Base-by-base conservation (phyloP, 805 yeast genomes). In the Ogataea glucozyma region DNA sequence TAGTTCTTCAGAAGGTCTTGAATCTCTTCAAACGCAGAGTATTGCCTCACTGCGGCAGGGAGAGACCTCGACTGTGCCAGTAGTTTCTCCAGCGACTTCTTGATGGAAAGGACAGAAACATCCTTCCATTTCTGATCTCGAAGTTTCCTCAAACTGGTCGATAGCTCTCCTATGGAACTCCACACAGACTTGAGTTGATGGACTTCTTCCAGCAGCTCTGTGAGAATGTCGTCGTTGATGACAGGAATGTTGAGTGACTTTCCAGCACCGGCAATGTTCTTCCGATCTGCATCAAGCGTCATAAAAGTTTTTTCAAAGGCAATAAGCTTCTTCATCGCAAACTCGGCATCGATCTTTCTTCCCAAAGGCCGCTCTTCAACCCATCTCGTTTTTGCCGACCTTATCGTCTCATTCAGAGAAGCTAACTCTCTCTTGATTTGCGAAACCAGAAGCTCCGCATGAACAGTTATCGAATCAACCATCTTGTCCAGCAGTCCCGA, bases 1-100 rank as follows among this genome's bases (percentile, higher is more conserved):
- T 71, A 53, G 2, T 59, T 58, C 35, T 75, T 75, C 7, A 85
- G 58, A 1, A 51, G 47, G 7, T 57, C 58, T 48, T 79, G 80
- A n/a, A 83, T 67, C 14, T 73, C 72, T 48, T 77, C 82, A 58
- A 82, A 83, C 0, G 90, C 89, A 0, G 80, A 67, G 57, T 86
- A 84, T 47, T 80, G 88, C 6, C 87, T 70, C 19, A 83, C 70
- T 12, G 75, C 69, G 0, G 71, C 61, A 0, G 91, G 87, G 65
- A 82, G 69, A 0, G 72, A 51, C 40, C 81, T 70, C 2, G 83
- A 67, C 1, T 54, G 54, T 1, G 62, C 60, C 1, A 78, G 47
- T 10, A 84, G 58, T 1, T 69, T 75, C 16, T 84, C 88, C 12
- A 87, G 61, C 9, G 65, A 60, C 11, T 59, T 61, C 33, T 79